Evolutionary conservation across 768 basidiomycete species (phyloP), one percentile per base, ranked within the genome.

Genomic region (Saitozyma podzolica): DNA sequence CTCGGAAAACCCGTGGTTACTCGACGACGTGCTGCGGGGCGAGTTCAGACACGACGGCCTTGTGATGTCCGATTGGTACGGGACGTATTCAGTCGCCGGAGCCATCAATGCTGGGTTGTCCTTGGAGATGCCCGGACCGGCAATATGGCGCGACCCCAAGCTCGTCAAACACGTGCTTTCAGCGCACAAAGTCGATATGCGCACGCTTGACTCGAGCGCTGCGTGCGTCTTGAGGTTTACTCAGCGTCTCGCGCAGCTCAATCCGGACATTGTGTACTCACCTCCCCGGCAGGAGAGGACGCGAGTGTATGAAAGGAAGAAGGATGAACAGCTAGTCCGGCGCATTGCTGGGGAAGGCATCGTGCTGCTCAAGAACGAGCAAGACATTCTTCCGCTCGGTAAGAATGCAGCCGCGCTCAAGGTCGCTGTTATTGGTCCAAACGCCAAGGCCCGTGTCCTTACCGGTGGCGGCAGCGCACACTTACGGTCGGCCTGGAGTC

Each of bases 11-110:
- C 80, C 79, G 4, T 76, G 81, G 61, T 78, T 92, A 29, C 74
- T 92, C 16, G 81, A 81, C 17, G 83, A 42, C 9, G 83, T 90
- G 51, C 81, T 90, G 1, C 83, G 89, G 10, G 83, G 65, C 13
- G 90, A 91, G 72, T 91, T 89, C 89, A 83, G 84, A 45, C 89
- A 84, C 67, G 81, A 87, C 17, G 87, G 88, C 3, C 78, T 86
- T 80, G 81, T 89, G 60, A 91, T 91, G 89, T 89, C 88, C 62
- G 90, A 91, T 75, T 92, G 90, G 89, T 89, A 77, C 20, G 90
- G 90, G 0, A 80, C 84, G 1, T 90, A 90, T 80, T 84, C 86
- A 56, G 81, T 89, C 40, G 86, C 86, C 65, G 81, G 83, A 20
- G 80, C 82, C 37, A 80, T 89, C 63, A 90, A 90, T 62, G 88